These are phyloP conservation scores for Xylariaceae sp. DNA, from an alignment of 2,329 filamentous ascomycete species.

Conservation along the genomic window DNA sequence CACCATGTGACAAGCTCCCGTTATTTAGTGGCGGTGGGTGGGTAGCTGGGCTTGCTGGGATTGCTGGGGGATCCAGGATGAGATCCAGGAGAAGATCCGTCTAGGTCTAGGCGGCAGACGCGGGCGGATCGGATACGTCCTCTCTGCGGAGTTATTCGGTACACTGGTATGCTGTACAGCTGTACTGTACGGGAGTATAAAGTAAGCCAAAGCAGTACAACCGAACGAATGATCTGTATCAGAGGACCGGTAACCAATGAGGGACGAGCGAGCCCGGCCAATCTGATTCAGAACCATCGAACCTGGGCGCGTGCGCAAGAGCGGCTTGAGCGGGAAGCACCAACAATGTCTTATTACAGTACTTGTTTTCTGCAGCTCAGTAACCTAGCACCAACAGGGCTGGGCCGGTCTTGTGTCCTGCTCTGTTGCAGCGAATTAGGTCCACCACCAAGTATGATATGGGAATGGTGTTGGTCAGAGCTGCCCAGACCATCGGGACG, in stretches of 20 bases:
- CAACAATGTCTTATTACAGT: slow-evolving; percentile 22
- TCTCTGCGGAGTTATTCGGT: neutral
- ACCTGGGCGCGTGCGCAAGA: slow-evolving; percentile 18
- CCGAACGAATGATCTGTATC: slow-evolving; percentile 18
- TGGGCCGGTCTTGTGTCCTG: slow-evolving; percentile 7
- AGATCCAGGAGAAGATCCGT: too few relatives aligned
- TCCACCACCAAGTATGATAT: neutral
- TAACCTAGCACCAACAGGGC: slow-evolving; percentile 10
- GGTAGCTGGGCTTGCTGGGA: neutral
- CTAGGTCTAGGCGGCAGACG: slow-evolving; percentile 23
- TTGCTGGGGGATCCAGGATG: slow-evolving; percentile 2
- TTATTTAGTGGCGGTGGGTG: slow-evolving; percentile 19
- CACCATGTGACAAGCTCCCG: slow-evolving; percentile 4
- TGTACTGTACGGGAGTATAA: too few relatives aligned
- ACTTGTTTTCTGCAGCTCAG: neutral
- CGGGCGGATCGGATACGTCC: slow-evolving; percentile 26
- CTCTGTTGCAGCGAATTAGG: neutral
- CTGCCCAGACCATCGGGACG: slow-evolving; percentile 19
- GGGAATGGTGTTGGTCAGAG: slow-evolving; percentile 10
- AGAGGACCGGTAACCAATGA: slow-evolving; percentile 23
- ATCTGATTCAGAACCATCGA: slow-evolving; percentile 16
- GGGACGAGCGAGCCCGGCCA: slow-evolving; percentile 1
- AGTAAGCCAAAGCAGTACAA: slow-evolving; percentile 14
- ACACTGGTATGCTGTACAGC: slow-evolving; percentile 2
- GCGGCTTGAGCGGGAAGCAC: slow-evolving; percentile 23